phyloP scores from a whole-genome alignment of 495 filamentous ascomycete species.

The Aspergillus leporis region DNA sequence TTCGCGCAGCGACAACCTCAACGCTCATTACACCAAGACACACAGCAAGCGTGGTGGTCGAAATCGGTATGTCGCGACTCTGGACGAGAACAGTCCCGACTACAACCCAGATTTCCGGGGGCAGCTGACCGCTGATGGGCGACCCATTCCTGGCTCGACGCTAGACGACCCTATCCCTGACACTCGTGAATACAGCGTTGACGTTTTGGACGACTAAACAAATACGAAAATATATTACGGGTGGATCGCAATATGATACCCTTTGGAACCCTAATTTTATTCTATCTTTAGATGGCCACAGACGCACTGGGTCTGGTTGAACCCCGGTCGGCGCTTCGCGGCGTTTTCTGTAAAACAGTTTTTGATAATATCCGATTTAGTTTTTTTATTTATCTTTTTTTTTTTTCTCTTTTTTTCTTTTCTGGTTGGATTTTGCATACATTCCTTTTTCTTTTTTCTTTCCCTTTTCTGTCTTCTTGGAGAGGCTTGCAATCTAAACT shows the following conservation, averaged over 20 bases:
- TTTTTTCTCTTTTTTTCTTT: constrained; percentile 32
- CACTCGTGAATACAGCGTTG: constrained; percentile 37
- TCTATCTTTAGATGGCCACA: constrained; percentile 26
- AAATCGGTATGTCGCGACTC: constrained; percentile 49
- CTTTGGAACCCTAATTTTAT: constrained; percentile 22
- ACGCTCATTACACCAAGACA: constrained; percentile 50
- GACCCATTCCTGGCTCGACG: constrained; percentile 43
- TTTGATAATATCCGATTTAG: constrained; percentile 15
- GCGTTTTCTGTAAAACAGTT: constrained; percentile 40
- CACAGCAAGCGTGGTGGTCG: constrained; percentile 51
- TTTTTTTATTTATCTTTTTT: constrained; percentile 8
- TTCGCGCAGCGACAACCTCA: constrained; percentile 50
- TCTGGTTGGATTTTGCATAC: constrained; percentile 14
- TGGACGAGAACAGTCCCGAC: constrained; percentile 46
- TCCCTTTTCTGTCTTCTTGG: constrained; percentile 13
- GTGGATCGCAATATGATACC: constrained; percentile 27
- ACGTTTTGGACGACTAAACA: constrained; percentile 37
- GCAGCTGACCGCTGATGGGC: constrained; percentile 44
- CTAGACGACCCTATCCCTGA: constrained; percentile 40
- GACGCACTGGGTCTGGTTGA: constrained; percentile 23
- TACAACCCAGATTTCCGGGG: constrained; percentile 50
- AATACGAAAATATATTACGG: constrained; percentile 17
- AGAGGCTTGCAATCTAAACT: constrained; percentile 18
- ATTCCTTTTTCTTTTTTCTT: constrained; percentile 11
- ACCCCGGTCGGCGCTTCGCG: constrained; percentile 29